Percentiles rank a stretch among this genome's conserved stretches.
Evolutionary conservation across 2,329 filamentous ascomycete genomes (phyloP).

Genomic region (Hypoxylon sp.): DNA sequence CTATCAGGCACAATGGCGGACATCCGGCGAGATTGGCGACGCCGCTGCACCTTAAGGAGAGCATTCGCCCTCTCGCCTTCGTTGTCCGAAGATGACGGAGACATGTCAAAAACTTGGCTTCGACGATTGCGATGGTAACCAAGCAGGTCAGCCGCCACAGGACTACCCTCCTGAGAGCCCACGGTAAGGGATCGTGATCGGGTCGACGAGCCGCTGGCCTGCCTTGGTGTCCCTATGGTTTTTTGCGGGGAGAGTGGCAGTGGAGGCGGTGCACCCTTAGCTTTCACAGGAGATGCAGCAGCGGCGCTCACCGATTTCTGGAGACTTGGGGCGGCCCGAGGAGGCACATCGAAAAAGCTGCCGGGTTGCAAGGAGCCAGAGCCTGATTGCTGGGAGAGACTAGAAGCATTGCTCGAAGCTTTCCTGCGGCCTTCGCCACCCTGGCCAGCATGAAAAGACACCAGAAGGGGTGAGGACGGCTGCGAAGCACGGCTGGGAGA

Average conservation of each 20-base stretch:
- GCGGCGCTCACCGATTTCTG: slow-evolving; percentile 70
- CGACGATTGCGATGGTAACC: slow-evolving; percentile 86
- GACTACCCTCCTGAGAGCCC: slow-evolving; percentile 91
- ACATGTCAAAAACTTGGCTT: slow-evolving; percentile 96
- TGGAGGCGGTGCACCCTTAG: slow-evolving; percentile 61
- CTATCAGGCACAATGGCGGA: slow-evolving; percentile 91
- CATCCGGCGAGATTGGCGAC: slow-evolving; percentile 92
- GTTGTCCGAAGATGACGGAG: slow-evolving; percentile 96
- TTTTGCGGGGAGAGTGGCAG: slow-evolving; percentile 73
- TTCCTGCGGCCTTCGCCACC: slow-evolving; percentile 84
- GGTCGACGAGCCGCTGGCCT: slow-evolving; percentile 70
- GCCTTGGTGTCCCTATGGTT: slow-evolving; percentile 68
- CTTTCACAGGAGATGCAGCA: slow-evolving; percentile 68
- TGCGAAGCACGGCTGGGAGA: slow-evolving; percentile 86
- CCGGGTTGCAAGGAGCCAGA: slow-evolving; percentile 74
- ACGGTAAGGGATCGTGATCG: slow-evolving; percentile 91
- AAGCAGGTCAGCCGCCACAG: slow-evolving; percentile 74
- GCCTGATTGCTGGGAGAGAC: slow-evolving; percentile 81
- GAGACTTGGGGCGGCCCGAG: slow-evolving; percentile 69
- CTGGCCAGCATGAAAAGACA: slow-evolving; percentile 91
- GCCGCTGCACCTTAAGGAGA: slow-evolving; percentile 88
- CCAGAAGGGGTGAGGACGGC: slow-evolving; percentile 89
- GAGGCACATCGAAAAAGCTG: slow-evolving; percentile 77
- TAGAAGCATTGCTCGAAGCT: slow-evolving; percentile 89
- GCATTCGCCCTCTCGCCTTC: slow-evolving; percentile 94